Percentiles rank a stretch among this genome's conserved stretches.
phyloP scores from a whole-genome alignment of 2,329 filamentous ascomycete genomes.

The Diaporthe sp. region DNA sequence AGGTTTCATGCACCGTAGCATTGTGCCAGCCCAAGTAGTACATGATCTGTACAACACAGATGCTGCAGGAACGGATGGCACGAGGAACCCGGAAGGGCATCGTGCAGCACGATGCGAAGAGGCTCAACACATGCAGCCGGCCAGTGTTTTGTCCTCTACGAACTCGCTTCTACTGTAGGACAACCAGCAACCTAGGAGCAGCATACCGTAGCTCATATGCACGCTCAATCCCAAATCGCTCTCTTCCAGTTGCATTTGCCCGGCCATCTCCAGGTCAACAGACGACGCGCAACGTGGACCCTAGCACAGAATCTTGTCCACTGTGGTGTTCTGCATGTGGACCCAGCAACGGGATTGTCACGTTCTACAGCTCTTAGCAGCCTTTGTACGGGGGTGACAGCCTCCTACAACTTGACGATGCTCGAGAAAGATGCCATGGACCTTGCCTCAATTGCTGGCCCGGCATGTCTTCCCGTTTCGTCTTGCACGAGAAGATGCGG shows the following conservation, averaged over 20 bases:
- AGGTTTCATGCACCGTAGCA: neutral
- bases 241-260: neutral
- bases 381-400: neutral
- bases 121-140: neutral
- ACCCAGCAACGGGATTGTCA: neutral
- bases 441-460: neutral
- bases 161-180: neutral
- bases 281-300: neutral
- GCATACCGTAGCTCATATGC: neutral
- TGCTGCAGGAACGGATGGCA: conserved; percentile 8
- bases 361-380: neutral
- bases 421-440: neutral
- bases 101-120: neutral
- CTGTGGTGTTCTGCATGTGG: neutral
- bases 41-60: conserved; percentile 16
- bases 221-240: neutral
- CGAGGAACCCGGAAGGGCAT: neutral
- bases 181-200: neutral
- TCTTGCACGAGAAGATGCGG: neutral
- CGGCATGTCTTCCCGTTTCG: neutral
- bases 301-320: neutral
- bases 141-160: neutral
- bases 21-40: neutral
- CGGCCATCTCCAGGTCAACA: neutral
- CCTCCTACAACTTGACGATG: neutral